These are phyloP conservation scores for Maudiozyma turicensis DNA, from an alignment of 805 yeast species.

Conservation along the genomic window DNA sequence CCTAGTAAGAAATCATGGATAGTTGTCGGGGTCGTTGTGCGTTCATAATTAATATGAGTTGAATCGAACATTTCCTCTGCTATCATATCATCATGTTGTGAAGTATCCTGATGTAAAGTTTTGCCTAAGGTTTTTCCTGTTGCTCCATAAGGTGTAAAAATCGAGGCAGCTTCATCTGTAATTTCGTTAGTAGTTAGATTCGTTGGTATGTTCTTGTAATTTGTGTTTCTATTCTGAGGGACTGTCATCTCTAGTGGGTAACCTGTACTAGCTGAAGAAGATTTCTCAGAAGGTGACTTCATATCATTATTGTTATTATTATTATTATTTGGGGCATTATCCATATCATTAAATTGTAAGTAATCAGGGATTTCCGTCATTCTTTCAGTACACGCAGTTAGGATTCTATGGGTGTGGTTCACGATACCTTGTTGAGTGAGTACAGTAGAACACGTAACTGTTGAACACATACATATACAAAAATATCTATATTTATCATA, in stretches of 20 bases:
- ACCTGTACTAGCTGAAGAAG: neutral
- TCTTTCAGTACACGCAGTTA: neutral
- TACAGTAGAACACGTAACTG: too few relatives aligned
- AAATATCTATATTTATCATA: too few relatives aligned
- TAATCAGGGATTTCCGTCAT: neutral
- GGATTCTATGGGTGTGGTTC: too few relatives aligned
- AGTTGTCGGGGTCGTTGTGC: slow-evolving; percentile 1
- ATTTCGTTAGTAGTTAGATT: neutral
- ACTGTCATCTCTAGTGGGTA: neutral
- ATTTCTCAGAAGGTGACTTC: neutral
- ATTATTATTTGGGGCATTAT: neutral
- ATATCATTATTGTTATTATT: neutral
- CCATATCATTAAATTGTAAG: neutral
- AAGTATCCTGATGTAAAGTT: neutral
- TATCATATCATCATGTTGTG: too few relatives aligned
- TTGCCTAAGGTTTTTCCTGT: neutral
- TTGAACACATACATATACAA: too few relatives aligned
- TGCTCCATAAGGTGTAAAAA: neutral
- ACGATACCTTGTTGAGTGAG: too few relatives aligned
- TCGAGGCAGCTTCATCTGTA: neutral
- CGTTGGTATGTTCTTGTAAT: neutral
- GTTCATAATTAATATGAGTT: neutral
- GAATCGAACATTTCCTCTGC: slow-evolving; percentile 1
- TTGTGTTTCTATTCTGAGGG: neutral
- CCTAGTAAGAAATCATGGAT: slow-evolving; percentile 1